Evolutionary conservation across 2,329 filamentous ascomycete genomes (phyloP), one percentile per base, ranked within the genome.

Genomic region (Beauveria asiatica): DNA sequence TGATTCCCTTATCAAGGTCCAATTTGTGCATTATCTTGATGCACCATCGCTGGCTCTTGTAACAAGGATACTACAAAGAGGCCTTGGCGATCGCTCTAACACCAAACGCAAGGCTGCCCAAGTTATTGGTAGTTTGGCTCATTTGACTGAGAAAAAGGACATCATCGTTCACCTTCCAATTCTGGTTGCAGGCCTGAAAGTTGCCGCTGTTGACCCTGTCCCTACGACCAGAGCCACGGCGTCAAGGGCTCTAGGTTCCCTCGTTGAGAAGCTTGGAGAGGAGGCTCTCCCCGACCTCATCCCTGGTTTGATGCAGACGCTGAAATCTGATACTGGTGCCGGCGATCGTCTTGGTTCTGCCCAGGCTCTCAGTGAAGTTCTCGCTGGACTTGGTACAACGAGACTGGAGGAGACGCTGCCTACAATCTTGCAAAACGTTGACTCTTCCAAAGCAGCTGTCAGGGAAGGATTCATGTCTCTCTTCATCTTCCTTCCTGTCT

Each of bases 391-490:
- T 68, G 94, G 95, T 65, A 99, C 94, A 1, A 83, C 88, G 55
- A 89, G 94, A 66, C 78, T 99, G 66, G 94, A 99, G 74, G 95
- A 99, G 75, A 97, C 92, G 5, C 79, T 99, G 50, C 95, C 94
- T 44, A 97, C 93, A 13, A 96, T 99, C 67, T 77, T 99, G 45
- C 93, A 97, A 69, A 99, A 99, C 69, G 93, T 96, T 65, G 87
- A 91, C 66, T 97, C 93, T 68, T 85, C 88, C 66, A 97, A 96
- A 75, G 73, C 94, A 19, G 86, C 92, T 59, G 91, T 99, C 64
- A 87, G 94, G 68, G 94, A 99, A 79, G 94, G 94, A 50, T 99
- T 99, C 78, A 99, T 99, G 94, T 97, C 94, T 8, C 83, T 99
- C 45, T 99, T 99, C 76, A 97, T 99, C 66, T 99, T 97, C 83